Base-by-base conservation (phyloP, 2,329 filamentous ascomycete species). In the Massarina eburnea region DNA sequence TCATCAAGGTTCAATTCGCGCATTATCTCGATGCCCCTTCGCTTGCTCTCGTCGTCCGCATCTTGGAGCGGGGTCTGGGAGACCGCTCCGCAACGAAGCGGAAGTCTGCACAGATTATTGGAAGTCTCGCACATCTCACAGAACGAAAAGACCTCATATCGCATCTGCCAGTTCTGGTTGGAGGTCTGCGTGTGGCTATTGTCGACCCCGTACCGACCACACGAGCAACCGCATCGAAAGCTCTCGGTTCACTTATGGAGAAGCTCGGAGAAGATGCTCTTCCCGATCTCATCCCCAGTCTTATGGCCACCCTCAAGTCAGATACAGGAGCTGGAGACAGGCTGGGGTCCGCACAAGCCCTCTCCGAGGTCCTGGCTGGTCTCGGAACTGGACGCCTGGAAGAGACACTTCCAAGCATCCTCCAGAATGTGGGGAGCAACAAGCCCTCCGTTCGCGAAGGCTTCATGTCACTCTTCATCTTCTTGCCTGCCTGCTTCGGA, bases 381-480 rank as follows among this genome's bases (percentile, higher is more conserved):
- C 78, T 99, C 61, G 94, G 95, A 55, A 99, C 94, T 1, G 82
- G 87, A 40, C 88, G 94, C 57, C 76, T 99, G 57, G 94, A 99
- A 71, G 95, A 99, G 73, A 97, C 91, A 4, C 77, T 99, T 36
- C 95, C 94, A 30, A 96, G 92, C 10, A 96, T 99, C 59, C 75
- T 99, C 32, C 92, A 97, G 64, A 99, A 99, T 63, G 92, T 96
- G 55, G 85, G 90, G 58, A 97, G 92, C 61, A 83, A 86, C 57
- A 96, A 96, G 72, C 70, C 94, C 15, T 84, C 91, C 43, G 90
- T 99, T 54, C 85, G 94, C 61, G 94, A 99, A 77, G 94, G 94
- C 36, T 99, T 99, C 76, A 99, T 99, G 94, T 96, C 94, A 7
- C 81, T 99, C 32, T 99, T 99, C 74, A 97, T 99, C 57, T 99